These are phyloP conservation scores for Acanthamoeba lenticulata DNA, from an alignment of 208 protist species.

Conservation along the genomic window DNA sequence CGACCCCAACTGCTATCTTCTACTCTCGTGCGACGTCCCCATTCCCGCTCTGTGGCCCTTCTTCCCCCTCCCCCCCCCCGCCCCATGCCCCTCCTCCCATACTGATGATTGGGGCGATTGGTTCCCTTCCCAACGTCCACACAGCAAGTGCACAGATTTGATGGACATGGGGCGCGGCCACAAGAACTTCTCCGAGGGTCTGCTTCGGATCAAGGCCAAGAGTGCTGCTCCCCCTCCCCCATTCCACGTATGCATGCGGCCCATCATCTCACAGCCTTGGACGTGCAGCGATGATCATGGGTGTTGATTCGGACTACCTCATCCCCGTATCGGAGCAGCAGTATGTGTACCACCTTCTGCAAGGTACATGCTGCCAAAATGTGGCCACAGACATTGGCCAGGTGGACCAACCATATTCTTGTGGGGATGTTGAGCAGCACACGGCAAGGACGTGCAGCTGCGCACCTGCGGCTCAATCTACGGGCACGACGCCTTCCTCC, in stretches of 20 bases:
- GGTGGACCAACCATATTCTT: no score
- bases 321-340: constrained; percentile 57
- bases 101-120: no score
- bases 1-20: constrained; percentile 62
- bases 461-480: constrained; percentile 11
- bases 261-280: no score
- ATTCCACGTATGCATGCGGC: no score
- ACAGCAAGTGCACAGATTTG: constrained; percentile 46
- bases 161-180: constrained; percentile 61
- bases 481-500: constrained; percentile 66
- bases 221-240: no score
- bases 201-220: constrained; percentile 19
- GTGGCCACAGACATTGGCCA: no score
- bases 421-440: no score
- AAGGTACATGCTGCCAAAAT: no score
- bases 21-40: constrained; percentile 58
- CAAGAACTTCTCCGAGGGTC: constrained; percentile 44
- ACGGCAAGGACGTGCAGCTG: constrained; percentile 41
- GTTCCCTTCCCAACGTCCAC: no score
- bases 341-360: constrained; percentile 32
- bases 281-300: constrained; percentile 45
- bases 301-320: constrained; percentile 39
- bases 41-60: no score
- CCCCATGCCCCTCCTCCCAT: no score
- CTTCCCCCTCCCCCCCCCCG: not conserved